These are phyloP conservation scores for Rhododendron kiyosumense DNA, from an alignment of 148 eudicot genomes.

Conservation along the genomic window DNA sequence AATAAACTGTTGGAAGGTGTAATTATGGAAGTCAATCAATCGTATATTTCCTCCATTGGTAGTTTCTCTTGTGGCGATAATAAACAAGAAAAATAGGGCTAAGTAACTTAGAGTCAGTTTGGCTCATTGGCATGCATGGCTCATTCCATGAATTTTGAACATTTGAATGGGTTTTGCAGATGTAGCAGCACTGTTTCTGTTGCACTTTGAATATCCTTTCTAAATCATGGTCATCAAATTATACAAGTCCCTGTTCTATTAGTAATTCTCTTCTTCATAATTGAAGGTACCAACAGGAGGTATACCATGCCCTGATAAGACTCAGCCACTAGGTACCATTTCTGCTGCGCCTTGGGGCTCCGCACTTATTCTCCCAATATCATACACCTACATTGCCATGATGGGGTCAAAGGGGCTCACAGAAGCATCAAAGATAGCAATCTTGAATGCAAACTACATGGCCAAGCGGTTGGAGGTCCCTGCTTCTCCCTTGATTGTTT, in stretches of 20 bases:
- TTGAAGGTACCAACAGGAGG: slow-evolving; percentile 83
- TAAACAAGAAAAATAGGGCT: not conserved
- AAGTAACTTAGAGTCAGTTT: not conserved
- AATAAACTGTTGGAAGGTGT: not conserved
- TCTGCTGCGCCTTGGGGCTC: slow-evolving; percentile 99
- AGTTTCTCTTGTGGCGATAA: not conserved
- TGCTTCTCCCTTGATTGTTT: slow-evolving; percentile 12
- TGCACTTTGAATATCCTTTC: not conserved
- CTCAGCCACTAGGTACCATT: slow-evolving; percentile 79
- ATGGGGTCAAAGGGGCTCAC: slow-evolving; percentile 98
- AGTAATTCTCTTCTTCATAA: slow-evolving; percentile 12
- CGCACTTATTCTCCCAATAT: slow-evolving; percentile 90
- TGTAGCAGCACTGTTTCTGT: slow-evolving; percentile 5
- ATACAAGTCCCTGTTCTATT: not conserved
- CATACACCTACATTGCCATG: slow-evolving; percentile 96
- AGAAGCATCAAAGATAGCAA: slow-evolving; percentile 95
- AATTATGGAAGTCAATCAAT: not conserved
- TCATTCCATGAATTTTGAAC: not conserved
- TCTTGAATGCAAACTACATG: slow-evolving; percentile 96
- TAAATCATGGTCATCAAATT: not conserved
- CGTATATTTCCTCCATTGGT: not conserved
- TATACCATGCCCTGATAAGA: slow-evolving; percentile 71
- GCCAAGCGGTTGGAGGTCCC: slow-evolving; percentile 94
- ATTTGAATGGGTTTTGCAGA: not conserved
- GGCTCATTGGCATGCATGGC: not conserved